phyloP scores from a whole-genome alignment of 108 stramenopile species.

The Skeletonema potamos region DNA sequence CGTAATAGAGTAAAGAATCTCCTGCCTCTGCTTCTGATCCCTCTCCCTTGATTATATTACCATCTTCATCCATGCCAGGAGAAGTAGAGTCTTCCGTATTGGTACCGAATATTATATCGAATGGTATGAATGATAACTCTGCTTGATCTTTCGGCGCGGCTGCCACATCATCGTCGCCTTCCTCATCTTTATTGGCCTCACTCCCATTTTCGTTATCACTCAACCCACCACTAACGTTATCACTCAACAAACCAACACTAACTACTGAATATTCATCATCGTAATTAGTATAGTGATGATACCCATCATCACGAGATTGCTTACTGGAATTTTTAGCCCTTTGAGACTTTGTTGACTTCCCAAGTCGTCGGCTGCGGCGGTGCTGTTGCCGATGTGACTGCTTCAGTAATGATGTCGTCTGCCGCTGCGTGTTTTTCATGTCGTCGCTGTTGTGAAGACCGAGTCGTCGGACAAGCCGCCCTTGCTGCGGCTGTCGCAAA shows the following conservation, averaged over 20 bases:
- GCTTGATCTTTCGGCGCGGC: neutral
- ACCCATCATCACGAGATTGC: neutral
- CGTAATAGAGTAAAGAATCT: neutral
- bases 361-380: too few relatives aligned
- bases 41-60: neutral
- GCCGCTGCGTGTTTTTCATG: neutral
- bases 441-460: neutral
- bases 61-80: neutral
- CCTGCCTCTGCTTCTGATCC: neutral
- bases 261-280: neutral
- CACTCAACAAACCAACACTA: neutral
- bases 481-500: too few relatives aligned
- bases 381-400: neutral
- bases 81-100: neutral
- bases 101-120: neutral
- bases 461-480: too few relatives aligned
- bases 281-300: neutral
- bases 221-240: neutral
- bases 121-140: too few relatives aligned
- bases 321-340: neutral
- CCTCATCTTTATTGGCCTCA: neutral
- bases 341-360: neutral
- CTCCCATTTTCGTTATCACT: neutral
- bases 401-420: neutral
- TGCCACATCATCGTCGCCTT: neutral